Percentiles rank a stretch among this genome's conserved stretches.
phyloP scores from a whole-genome alignment of 768 basidiomycete species.

The Kwoniella shandongensis region DNA sequence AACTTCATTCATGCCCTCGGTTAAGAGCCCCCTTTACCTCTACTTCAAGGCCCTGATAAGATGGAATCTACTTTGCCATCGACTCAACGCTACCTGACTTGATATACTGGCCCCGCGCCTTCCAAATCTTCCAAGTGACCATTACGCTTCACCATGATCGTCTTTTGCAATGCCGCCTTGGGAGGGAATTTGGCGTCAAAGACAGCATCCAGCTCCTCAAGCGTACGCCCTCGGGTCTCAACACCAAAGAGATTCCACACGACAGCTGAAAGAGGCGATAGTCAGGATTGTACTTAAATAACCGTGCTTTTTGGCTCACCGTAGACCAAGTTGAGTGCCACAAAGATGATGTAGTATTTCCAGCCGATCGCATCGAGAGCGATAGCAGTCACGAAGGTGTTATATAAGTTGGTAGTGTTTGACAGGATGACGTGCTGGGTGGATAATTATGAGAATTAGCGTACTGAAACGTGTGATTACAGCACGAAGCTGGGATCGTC shows the following conservation, averaged over 20 bases:
- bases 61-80: too few species aligned
- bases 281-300: neutral
- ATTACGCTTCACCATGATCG: slow-evolving; percentile 24
- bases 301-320: slow-evolving; percentile 17
- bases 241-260: slow-evolving; percentile 47
- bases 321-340: slow-evolving; percentile 22
- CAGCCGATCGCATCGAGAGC: slow-evolving; percentile 28
- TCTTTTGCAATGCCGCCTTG: slow-evolving; percentile 5
- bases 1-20: too few species aligned
- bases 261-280: slow-evolving; percentile 14
- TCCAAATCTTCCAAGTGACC: slow-evolving; percentile 40
- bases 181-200: slow-evolving; percentile 50
- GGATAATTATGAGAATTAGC: neutral
- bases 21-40: too few species aligned
- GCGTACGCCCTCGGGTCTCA: slow-evolving; percentile 48
- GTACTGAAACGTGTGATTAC: neutral
- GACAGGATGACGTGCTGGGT: slow-evolving; percentile 29
- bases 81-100: neutral
- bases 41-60: too few species aligned
- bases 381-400: slow-evolving; percentile 53
- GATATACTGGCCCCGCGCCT: neutral
- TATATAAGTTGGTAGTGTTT: slow-evolving; percentile 52
- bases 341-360: slow-evolving; percentile 38
- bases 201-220: slow-evolving; percentile 53
- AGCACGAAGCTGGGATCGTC: neutral